Evolutionary conservation across 2,329 filamentous ascomycete genomes (phyloP), one percentile per base, ranked within the genome.

Genomic region (Penicillium sp.): DNA sequence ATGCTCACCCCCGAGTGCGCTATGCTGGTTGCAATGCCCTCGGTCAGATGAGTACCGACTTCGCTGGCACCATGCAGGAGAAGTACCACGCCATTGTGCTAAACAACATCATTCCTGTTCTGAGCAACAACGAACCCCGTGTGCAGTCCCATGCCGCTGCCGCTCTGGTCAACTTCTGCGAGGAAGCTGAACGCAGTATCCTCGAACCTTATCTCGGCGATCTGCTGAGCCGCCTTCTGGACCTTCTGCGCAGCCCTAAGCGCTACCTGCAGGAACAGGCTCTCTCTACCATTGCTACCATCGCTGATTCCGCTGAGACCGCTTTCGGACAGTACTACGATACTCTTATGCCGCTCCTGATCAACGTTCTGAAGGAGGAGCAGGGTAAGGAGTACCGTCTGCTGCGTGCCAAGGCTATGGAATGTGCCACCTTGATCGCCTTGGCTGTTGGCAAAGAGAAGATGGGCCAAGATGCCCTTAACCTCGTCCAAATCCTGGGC

Each of bases 21-120:
- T 99, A 95, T 86, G 94, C 94, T 46, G 94, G 92, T 30, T 99
- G 94, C 78, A 97, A 99, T 68, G 94, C 94, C 38, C 82, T 99
- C n/a, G 94, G 94, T 25, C 94, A 99, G 74, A 99, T 99, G 94
- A 97, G 92, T 76, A 99, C 94, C 28, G 94, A 99, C 69, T 99
- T 99, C 71, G 92, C 95, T 11, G 92, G 92, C 11, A 95, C 89
- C 10, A 97, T 99, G 92, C 94, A 99, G 74, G 88, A 90, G 61
- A 94, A 96, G 64, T 95, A 95, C 72, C 94, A 96, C 71, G 84
- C 89, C 58, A 81, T 86, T 40, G 89, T 99, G 14, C 81, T 99
- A 46, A 90, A 86, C 62, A 90, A 90, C 61, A 94, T 99, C 49
- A 91, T 99, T 48, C 92, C 92, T 1, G 92, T 96, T 0, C 81